These are phyloP conservation scores for Lupinus albus DNA, from an alignment of 306 rosid species.

Conservation along the genomic window DNA sequence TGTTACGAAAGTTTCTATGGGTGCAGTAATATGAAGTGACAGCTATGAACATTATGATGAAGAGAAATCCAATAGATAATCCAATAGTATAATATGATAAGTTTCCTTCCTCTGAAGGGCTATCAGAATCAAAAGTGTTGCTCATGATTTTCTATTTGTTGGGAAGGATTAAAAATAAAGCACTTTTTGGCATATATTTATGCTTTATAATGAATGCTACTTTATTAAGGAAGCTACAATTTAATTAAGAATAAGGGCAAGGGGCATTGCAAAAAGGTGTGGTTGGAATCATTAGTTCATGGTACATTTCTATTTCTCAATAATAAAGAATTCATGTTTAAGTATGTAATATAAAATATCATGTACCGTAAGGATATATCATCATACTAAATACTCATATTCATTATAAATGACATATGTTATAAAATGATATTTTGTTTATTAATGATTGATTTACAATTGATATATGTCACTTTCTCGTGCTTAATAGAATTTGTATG, in stretches of 20 bases:
- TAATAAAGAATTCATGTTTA: too few relatives aligned
- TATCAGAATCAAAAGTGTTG: constrained; percentile 29
- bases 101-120: neutral
- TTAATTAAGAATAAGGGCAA: too few relatives aligned
- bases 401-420: too few relatives aligned
- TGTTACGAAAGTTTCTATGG: neutral
- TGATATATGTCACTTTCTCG: too few relatives aligned
- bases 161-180: neutral
- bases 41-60: constrained; percentile 15
- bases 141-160: constrained; percentile 26
- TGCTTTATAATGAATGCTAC: neutral
- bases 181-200: neutral
- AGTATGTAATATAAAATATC: too few relatives aligned
- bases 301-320: too few relatives aligned
- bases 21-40: constrained; percentile 30
- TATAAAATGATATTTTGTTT: too few relatives aligned
- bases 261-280: neutral
- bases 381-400: too few relatives aligned
- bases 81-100: constrained; percentile 30
- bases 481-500: too few relatives aligned
- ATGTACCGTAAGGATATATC: too few relatives aligned
- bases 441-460: too few relatives aligned
- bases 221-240: neutral
- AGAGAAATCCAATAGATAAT: constrained; percentile 30
- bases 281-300: too few relatives aligned